A percentile compares a stretch with the other conserved stretches of the same genome.
Evolutionary conservation across 768 basidiomycete species (phyloP).

Genomic region (Chalciporus chontae): DNA sequence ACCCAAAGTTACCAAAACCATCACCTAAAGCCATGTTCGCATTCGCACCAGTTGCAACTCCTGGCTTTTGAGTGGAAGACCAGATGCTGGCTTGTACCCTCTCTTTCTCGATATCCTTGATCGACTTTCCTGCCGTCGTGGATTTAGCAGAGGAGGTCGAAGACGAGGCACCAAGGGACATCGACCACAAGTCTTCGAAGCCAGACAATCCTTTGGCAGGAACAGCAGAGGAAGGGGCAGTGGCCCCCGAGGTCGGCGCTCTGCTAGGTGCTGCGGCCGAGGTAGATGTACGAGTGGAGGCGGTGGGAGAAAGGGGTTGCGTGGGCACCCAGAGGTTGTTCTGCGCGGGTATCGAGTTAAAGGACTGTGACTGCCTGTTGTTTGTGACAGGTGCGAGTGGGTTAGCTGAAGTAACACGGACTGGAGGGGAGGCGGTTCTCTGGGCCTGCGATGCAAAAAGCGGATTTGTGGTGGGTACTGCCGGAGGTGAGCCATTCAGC

Average conservation of each 20-base stretch:
- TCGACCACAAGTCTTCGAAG: slow-evolving; percentile 88
- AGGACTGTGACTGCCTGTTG: slow-evolving; percentile 19
- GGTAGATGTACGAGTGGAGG: slow-evolving; percentile 7
- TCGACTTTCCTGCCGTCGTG: slow-evolving; percentile 58
- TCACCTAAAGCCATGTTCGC: slow-evolving; percentile 14
- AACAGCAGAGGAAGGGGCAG: slow-evolving; percentile 17
- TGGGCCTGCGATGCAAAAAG: slow-evolving; percentile 10
- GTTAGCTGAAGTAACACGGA: slow-evolving; percentile 10
- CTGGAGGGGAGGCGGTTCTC: slow-evolving; percentile 22
- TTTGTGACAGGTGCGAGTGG: slow-evolving; percentile 29
- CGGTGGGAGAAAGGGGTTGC: slow-evolving; percentile 27
- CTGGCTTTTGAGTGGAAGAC: slow-evolving; percentile 41
- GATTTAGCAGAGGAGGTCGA: slow-evolving; percentile 34
- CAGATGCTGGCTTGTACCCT: slow-evolving; percentile 80
- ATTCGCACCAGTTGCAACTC: slow-evolving; percentile 3
- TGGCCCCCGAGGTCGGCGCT: slow-evolving; percentile 10
- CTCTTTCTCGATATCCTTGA: slow-evolving; percentile 87
- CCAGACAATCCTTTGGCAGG: slow-evolving; percentile 44
- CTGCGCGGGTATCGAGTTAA: slow-evolving; percentile 20
- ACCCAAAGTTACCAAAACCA: slow-evolving; percentile 35
- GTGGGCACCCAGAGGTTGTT: slow-evolving; percentile 23
- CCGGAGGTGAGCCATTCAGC: slow-evolving; percentile 35
- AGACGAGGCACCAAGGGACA: slow-evolving; percentile 59
- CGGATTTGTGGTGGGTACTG: slow-evolving; percentile 9
- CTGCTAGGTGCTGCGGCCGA: slow-evolving; percentile 15